Conservation (phyloP, 257 asterid genomes). For the Gardenia jasminoides region DNA sequence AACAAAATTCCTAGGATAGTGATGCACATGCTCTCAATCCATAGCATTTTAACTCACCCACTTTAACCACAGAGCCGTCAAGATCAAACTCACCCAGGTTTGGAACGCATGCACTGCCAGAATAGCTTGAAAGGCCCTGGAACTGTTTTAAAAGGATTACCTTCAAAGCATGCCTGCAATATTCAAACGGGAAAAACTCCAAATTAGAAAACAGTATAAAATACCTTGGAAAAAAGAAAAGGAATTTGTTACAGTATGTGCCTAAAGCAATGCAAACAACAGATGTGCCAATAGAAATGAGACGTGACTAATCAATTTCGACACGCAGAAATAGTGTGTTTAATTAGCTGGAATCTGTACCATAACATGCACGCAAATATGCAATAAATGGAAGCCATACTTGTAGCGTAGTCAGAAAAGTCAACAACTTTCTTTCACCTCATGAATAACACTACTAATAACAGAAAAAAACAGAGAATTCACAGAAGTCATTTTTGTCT, state of each 20-base stretch:
- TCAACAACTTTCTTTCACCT: neutral
- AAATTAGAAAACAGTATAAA: neutral
- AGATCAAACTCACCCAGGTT: constrained; percentile 67
- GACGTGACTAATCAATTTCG: constrained; percentile 1
- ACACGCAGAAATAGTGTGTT: neutral
- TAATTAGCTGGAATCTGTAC: neutral
- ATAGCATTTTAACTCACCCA: neutral
- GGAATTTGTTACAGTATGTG: neutral
- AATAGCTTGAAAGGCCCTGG: constrained; percentile 97
- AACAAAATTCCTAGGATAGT: neutral
- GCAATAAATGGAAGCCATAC: neutral
- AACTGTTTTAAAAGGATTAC: constrained; percentile 92
- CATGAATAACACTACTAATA: neutral
- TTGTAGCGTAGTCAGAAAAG: neutral
- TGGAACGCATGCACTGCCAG: constrained; percentile 89
- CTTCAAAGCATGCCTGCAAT: constrained; percentile 84
- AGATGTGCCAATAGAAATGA: neutral
- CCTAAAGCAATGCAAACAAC: neutral
- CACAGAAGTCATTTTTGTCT: neutral
- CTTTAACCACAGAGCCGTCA: neutral
- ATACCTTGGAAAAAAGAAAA: neutral
- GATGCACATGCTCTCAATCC: neutral
- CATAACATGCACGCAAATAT: neutral
- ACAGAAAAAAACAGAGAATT: neutral
- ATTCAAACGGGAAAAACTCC: neutral